Base-by-base conservation (phyloP, 2,329 filamentous ascomycete species). In the Simplicillium aogashimaense region DNA sequence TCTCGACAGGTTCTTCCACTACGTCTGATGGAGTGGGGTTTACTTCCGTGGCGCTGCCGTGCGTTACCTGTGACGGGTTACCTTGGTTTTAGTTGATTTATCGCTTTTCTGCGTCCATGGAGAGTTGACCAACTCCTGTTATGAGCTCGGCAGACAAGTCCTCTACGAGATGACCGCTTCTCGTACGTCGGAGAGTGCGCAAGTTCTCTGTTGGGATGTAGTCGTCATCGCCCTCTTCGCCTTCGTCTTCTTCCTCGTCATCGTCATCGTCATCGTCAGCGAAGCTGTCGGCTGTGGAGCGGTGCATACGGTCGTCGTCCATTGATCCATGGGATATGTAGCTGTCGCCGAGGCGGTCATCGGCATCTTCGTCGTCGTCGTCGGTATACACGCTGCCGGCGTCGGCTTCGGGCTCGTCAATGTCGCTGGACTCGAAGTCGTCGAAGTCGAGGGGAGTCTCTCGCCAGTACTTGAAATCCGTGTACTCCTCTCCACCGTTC, bases 381-480 rank as follows among this genome's bases (percentile, higher is more conserved):
- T 74, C 72, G 3, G 65, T 69, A 20, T 71, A 63, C 12, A 47
- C 47, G 43, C 55, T 60, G 4, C 45, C 65, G 8, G 70, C 67
- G 8, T 70, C 58, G 8, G 61, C 64, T 28, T 69, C 70, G 29
- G 75, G 72, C 13, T 78, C 76, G 8, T 74, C 69, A 1, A 72
- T 69, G 7, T 70, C 73, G 35, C 84, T 94, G 39, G 83, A 84
- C 1, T 85, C 88, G 51, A 97, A 97, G 40, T 95, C 86, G 33
- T 88, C 85, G 18, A 95, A 64, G 38, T 94, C 87, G 13, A 90
- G 72, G 3, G 88, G 86, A 36, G 74, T 73, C 46, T 94, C 84
- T 46, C 94, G 76, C 92, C 92, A 98, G 64, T 94, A 98, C 42
- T 81, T 90, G 63, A 98, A 98, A 58, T 98, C 92, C 0, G 92